Base-by-base conservation (phyloP, 371 early-diverging fungal genomes). In the Rhizomucor pusillus region DNA sequence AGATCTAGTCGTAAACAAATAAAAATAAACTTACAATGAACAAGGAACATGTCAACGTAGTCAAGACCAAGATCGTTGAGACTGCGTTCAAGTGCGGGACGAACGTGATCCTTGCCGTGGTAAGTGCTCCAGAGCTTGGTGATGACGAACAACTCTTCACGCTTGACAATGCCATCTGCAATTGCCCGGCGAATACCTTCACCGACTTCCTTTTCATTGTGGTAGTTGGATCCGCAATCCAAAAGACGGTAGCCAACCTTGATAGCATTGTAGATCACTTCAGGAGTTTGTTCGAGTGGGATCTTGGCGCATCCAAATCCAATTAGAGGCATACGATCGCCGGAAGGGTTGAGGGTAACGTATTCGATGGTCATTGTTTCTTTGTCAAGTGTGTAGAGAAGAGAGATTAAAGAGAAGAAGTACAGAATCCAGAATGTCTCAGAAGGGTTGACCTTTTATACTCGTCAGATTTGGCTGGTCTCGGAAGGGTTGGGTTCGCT, bases 21-120 rank as follows among this genome's bases (percentile, higher is more conserved):
- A n/a, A n/a, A n/a, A n/a, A n/a, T n/a, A n/a, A n/a, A n/a, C n/a
- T n/a, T n/a, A n/a, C n/a, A 75, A 50, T 78, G 79, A 53, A 75
- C 69, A 41, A 78, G 59, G 59, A 86, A 90, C 54, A 91, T 67
- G 66, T 91, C 91, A 14, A 90, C 47, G 57, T 90, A 90, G n/a
- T 83, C 77, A 20, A 81, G 59, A 25, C 71, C 70, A 43, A 90
- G 69, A 20, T 86, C 73, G 23, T 57, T 36, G 44, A 90, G 71
- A 11, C 85, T 80, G 10, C 55, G 56, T 37, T 73, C 67, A 22
- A 80, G 51, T n/a, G 69, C 81, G 47, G 70, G 58, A 11, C 72
- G 60, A 14, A 83, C 80, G 56, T 75, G 56, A 33, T 75, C 73
- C 52, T 80, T 79, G 20, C 68, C 57, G 45, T 83, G 85, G 43